phyloP scores from a whole-genome alignment of 305 asterid genomes.

The Lippia alba region DNA sequence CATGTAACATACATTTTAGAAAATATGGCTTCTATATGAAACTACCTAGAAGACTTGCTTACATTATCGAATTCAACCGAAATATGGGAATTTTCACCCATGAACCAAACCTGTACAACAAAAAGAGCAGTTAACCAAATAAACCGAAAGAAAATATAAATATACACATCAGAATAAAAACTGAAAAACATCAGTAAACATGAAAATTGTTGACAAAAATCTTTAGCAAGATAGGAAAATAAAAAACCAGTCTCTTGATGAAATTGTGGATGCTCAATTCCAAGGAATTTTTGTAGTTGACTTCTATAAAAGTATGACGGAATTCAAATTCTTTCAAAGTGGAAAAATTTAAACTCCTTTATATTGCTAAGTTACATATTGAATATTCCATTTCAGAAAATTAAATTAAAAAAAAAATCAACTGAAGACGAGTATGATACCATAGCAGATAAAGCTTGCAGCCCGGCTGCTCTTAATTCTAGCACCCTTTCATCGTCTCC shows the following conservation, averaged over 20 bases:
- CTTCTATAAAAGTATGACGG: no score
- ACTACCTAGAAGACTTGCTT: constrained; percentile 42
- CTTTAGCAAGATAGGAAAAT: no score
- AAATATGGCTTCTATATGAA: background rate
- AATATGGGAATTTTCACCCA: constrained; percentile 97
- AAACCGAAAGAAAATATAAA: constrained; percentile 1
- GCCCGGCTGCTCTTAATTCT: constrained; percentile 66
- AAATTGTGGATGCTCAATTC: background rate
- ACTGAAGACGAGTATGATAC: constrained; percentile 42
- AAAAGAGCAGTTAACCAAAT: constrained; percentile 15
- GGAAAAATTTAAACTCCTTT: background rate
- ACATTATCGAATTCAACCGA: constrained; percentile 90
- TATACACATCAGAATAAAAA: background rate
- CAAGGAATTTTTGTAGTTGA: background rate
- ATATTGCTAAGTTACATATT: background rate
- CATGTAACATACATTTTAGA: background rate
- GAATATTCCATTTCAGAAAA: background rate
- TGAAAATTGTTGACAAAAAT: no score
- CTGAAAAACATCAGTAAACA: no score
- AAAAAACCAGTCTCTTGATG: no score
- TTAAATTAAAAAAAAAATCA: constrained; percentile 4
- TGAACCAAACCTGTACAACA: constrained; percentile 84
- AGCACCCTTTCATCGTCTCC: constrained; percentile 80
- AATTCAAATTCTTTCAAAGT: background rate
- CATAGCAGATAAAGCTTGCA: constrained; percentile 93